Evolutionary conservation across 164 flowering plant genomes (phyloP).

Genomic region (Kingdonia uniflora): DNA sequence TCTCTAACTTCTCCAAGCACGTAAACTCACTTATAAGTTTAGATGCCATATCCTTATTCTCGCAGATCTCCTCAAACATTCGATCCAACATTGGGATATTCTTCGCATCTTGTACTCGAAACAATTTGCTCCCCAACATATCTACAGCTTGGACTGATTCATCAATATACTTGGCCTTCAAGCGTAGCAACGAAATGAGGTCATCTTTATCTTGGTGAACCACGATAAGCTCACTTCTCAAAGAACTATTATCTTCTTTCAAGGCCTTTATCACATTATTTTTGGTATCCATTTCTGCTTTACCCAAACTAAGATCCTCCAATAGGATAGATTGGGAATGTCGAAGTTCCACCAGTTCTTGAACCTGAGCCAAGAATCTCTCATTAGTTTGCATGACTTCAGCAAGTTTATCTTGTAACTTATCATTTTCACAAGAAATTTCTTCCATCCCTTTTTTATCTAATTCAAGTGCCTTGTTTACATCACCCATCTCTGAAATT

Average conservation of each 20-base stretch:
- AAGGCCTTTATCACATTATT: conserved; percentile 15
- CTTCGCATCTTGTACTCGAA: conserved; percentile 16
- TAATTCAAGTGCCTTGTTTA: conserved; percentile 18
- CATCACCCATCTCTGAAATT: conserved; percentile 20
- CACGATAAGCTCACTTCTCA: conserved; percentile 27
- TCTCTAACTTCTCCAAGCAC: conserved; percentile 28
- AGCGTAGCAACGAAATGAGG: conserved; percentile 16
- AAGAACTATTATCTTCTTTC: conserved; percentile 33
- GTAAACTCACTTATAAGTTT: conserved; percentile 37
- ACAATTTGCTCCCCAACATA: conserved; percentile 15
- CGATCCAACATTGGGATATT: conserved; percentile 18
- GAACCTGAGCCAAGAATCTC: conserved; percentile 19
- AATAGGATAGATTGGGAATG: conserved; percentile 24
- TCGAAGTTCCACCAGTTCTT: conserved; percentile 27
- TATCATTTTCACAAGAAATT: conserved; percentile 20
- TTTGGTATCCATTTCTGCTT: conserved; percentile 24
- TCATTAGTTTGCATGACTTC: conserved; percentile 23
- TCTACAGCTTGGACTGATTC: conserved; percentile 20
- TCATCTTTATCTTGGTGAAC: conserved; percentile 19
- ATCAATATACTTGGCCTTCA: conserved; percentile 16
- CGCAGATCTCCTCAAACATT: conserved; percentile 27
- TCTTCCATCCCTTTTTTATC: conserved; percentile 30
- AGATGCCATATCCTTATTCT: conserved; percentile 21
- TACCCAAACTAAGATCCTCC: conserved; percentile 28
- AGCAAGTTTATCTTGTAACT: conserved; percentile 26